Evolutionary conservation across 352 stramenopile species (phyloP), one percentile per base, ranked within the genome.

Genomic region (Pythium pyrilobum): DNA sequence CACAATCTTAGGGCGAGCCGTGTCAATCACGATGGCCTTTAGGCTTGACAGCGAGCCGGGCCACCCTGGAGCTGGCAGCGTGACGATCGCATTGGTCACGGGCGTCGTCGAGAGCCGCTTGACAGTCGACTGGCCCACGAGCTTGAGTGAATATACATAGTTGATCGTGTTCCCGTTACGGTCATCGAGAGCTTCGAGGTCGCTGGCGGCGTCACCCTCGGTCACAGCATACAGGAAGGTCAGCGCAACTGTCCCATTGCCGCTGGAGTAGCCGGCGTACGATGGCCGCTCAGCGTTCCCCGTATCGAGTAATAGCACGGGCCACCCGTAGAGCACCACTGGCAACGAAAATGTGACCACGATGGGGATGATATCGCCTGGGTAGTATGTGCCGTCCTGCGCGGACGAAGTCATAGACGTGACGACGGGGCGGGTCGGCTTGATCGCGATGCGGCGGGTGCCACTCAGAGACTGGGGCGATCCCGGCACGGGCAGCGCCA

Each of bases 261-360:
- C 81, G 4, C 39, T 42, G 2, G 24, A 25, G 5, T 79, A 70
- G 1, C 37, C 36, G 0, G 77, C 74, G 21, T 47, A 42, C 7
- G 71, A 61, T 16, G 52, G 50, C 0, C 25, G 5, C 20, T 38
- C 31, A 2, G 59, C 44, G 12, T 51, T 40, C 5, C 55, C 68
- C 5, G 59, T 77, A 7, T 66, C 63, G 3, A 91, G 31, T 0
- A 69, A 27, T 4, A 91, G 20, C 1, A 70, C 52, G 3, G 81
- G 78, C 10, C 59, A 64, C 0, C 78, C 79, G 52, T 73, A 75
- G 12, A 87, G 79, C 0, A 81, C 34, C 0, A 92, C 81, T 5
- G 77, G 79, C 23, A 89, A 42, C 2, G 81, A 81, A 39, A 92
- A 92, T 3, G 64, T 50, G 1, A 92, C 65, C 8, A 76, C 52